Base-by-base conservation (phyloP, 1,284 basidiomycete genomes). In the Mycosarcoma maydis region DNA sequence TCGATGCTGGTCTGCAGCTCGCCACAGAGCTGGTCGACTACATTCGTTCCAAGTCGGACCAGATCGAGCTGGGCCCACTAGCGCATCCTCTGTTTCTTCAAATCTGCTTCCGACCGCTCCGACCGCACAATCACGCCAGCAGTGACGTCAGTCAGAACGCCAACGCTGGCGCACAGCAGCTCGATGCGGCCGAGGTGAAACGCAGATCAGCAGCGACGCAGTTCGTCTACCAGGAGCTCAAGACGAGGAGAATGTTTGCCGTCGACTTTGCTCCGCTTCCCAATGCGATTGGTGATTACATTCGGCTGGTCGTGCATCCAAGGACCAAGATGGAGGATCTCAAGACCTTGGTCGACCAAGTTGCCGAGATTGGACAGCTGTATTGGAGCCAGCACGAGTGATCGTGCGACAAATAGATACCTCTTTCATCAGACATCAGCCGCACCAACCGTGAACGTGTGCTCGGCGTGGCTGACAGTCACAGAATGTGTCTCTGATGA, bases 231-330 rank as follows among this genome's bases (percentile, higher is more conserved):
- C 33, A 49, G 8, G 42, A 64, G 46, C 41, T 78, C 22, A 58
- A 60, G 46, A 32, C 45, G 54, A 54, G 72, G 19, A 40, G 66
- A 13, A 67, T 49, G 47, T 79, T 72, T 42, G 77, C 73, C 4
- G 75, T 77, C 16, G 75, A 78, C 58, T 80, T 79, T 70, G 77
- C 77, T 17, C 77, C 78, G 9, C 45, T 76, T 27, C 67, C 59
- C 6, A 50, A 58, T 20, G 69, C 37, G 6, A 57, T 71, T 33
- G 71, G 72, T 6, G 75, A 79, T 37, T 77, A 49, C 36, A 46
- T 78, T 23, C 55, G 78, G 19, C 46, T 80, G 34, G 75, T 80
- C 23, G 66, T 76, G 6, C 78, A 80, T 49, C 78, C 78, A 10
- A 45, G 57, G 34, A 76, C 69, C 7, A 65, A 54, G 44, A 44